Percentiles rank a stretch among this genome's conserved stretches.
phyloP scores from a whole-genome alignment of 805 yeast species.

The Ogataea thermomethanolica region DNA sequence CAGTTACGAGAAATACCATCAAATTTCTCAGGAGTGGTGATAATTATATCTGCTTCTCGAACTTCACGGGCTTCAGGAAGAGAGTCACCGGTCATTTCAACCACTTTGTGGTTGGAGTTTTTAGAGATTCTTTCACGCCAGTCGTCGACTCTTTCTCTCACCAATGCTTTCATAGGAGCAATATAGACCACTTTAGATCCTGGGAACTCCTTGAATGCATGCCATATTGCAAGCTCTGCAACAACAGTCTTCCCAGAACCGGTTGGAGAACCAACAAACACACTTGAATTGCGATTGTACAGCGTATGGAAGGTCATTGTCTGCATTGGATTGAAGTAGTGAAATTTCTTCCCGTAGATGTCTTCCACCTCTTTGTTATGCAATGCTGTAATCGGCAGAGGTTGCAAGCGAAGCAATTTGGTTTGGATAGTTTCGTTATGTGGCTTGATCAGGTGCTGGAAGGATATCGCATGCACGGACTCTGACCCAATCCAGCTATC shows the following conservation, averaged over 20 bases:
- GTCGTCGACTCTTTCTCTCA: slow-evolving; percentile 78
- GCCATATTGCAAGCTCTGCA: slow-evolving; percentile 96
- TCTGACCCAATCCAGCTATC: slow-evolving; percentile 92
- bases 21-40: slow-evolving; percentile 83
- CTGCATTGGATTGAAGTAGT: slow-evolving; percentile 96
- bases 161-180: slow-evolving; percentile 89
- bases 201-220: slow-evolving; percentile 82
- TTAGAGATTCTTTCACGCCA: slow-evolving; percentile 57
- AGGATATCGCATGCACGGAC: slow-evolving; percentile 69
- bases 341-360: slow-evolving; percentile 65
- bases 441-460: slow-evolving; percentile 87
- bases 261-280: slow-evolving; percentile 95
- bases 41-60: slow-evolving; percentile 65
- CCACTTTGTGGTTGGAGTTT: slow-evolving; percentile 50
- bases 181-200: slow-evolving; percentile 77
- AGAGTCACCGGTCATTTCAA: slow-evolving; percentile 81
- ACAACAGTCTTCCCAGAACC: slow-evolving; percentile 98
- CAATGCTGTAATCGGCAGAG: slow-evolving; percentile 79
- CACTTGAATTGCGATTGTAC: slow-evolving; percentile 74
- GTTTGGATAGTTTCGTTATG: slow-evolving; percentile 84
- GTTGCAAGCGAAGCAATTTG: slow-evolving; percentile 72
- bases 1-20: slow-evolving; percentile 86
- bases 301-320: slow-evolving; percentile 92
- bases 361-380: slow-evolving; percentile 63
- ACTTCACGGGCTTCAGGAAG: slow-evolving; percentile 68